These are phyloP conservation scores for Fusarium redolens DNA, from an alignment of 2,329 filamentous ascomycete species.

Conservation along the genomic window DNA sequence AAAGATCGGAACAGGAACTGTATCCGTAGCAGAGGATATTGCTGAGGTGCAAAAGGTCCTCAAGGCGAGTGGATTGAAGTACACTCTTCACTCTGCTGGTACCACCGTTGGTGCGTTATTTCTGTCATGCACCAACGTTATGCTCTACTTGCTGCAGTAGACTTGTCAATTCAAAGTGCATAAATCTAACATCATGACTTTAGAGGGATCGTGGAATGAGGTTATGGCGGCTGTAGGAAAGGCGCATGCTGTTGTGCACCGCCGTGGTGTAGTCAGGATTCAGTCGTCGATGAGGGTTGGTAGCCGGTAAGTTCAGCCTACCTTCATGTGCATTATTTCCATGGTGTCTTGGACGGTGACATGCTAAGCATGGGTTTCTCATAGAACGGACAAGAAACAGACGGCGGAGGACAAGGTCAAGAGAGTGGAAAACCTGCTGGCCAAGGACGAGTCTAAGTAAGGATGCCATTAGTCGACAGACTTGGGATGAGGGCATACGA, in stretches of 20 bases:
- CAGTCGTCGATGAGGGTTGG: constrained; percentile 91
- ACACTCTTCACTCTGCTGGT: constrained; percentile 92
- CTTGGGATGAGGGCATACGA: background rate
- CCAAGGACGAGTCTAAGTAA: constrained; percentile 32
- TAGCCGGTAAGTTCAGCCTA: constrained; percentile 67
- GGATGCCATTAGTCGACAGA: background rate
- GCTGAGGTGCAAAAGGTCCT: constrained; percentile 89
- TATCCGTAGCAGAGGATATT: constrained; percentile 84
- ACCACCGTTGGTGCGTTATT: constrained; percentile 83
- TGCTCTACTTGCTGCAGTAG: background rate
- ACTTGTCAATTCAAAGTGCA: background rate
- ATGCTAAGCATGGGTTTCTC: background rate
- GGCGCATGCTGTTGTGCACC: constrained; percentile 81
- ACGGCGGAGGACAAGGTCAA: constrained; percentile 83
- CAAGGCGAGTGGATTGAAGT: constrained; percentile 81
- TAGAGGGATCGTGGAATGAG: constrained; percentile 91
- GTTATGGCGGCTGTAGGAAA: constrained; percentile 89
- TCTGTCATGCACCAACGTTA: background rate
- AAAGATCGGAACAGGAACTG: constrained; percentile 81
- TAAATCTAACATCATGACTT: background rate
- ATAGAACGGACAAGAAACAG: constrained; percentile 86
- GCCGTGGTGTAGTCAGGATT: constrained; percentile 81
- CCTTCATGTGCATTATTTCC: background rate
- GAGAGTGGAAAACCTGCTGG: constrained; percentile 65
- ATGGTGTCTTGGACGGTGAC: background rate